Base-by-base conservation (phyloP, 139 green algal genomes). In the Closterium sp. region DNA sequence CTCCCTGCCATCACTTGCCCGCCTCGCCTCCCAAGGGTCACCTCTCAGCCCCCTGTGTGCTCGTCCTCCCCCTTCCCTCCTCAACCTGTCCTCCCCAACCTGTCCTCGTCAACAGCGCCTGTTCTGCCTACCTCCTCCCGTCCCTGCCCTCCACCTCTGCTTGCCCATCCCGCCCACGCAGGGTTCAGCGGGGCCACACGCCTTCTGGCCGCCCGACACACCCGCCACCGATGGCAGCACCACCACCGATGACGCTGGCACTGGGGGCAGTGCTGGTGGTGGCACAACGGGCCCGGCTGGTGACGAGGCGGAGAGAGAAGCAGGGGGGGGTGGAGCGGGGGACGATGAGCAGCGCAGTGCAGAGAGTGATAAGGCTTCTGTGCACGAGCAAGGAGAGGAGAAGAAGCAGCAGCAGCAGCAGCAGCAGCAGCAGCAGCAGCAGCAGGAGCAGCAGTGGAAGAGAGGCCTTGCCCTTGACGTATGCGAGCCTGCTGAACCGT, bases 141-240 rank as follows among this genome's bases (percentile, higher is more conserved):
- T 27, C 17, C 62, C 7, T 62, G 5, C 42, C 62, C 62, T 79
- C 62, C 11, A 4, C 11, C 62, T 79, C 62, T 24, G 62, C 62
- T 2, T 24, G 62, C 62, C 19, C 62, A 22, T 79, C 62, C 62
- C 27, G 34, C 11, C n/a, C 29, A 19, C 31, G 89, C 22, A 93
- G 31, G 90, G 90, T 84, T 91, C 90, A 93, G 90, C 90, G 9
- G 90, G 90, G 88, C 90, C 32, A 22, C 24, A 85, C 70, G 90
- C 90, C 24, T 93, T 93, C 70, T 93, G 90, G 90, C 30, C 62
- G 9, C 27, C 73, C n/a, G 89, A 89, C 11, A 28, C 19, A 6
- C 19, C 62, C 13, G 13, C 32, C 30, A 9, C 22, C 13, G 30
- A 5, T 30, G 2, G 45, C 31, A 27, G 4, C 13, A 62, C 13